Evolutionary conservation across 169 alveolate genomes (phyloP), one percentile per base, ranked within the genome.

Genomic region (Plasmodium relictum): DNA sequence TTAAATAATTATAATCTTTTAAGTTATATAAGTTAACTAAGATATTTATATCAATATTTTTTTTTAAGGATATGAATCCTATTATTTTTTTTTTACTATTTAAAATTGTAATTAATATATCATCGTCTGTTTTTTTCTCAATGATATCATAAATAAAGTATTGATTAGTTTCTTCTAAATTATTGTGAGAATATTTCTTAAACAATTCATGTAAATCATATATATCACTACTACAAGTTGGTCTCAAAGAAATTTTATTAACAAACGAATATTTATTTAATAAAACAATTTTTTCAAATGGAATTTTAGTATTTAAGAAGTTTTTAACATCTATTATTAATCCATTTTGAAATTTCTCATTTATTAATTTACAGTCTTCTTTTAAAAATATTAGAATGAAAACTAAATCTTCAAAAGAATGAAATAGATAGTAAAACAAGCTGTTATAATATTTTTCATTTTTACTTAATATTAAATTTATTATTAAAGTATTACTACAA

Each of bases 151-250:
- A 80, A 6, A 80, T 56, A 6, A 80, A 63, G 20, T 80, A 80
- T 9, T 80, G 61, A 45, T 48, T 80, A 10, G 44, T 31, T 50
- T 65, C 61, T 16, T 59, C 20, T 52, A 42, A 45, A 41, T 20
- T 39, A 37, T 52, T 26, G 3, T 37, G 18, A 6, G 80, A 39
- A 80, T 66, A 68, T 31, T 54, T 80, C 37, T 72, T 80, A 50
- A 80, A 42, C 10, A 80, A 44, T 66, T 80, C 83, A 80, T 80
- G 83, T 45, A 80, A 61, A 37, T 80, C 90, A 44, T 80, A 80
- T 22, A 80, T 72, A 80, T 80, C 90, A 20, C 48, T 18, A 45
- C 83, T 80, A 26, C 45, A 8, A 12, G 90, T 80, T 26, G 45
- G 26, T 7, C 90, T 45, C 0, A 80, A 8, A 41, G 18, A 66